Percentiles rank a stretch among this genome's conserved stretches.
phyloP scores from a whole-genome alignment of 1,284 basidiomycete species.

The Ustilago tritici region DNA sequence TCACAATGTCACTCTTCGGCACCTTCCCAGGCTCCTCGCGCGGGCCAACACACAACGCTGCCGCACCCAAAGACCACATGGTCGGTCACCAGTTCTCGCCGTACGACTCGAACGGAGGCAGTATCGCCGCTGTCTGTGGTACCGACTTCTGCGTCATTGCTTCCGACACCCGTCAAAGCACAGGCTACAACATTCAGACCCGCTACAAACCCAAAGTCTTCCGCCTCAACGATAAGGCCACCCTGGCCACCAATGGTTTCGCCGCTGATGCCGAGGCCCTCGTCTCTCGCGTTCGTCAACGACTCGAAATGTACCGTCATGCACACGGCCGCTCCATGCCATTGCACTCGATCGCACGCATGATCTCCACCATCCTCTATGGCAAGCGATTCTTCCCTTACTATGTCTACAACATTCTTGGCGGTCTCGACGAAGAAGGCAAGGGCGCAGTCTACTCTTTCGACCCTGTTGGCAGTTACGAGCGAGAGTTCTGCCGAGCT shows the following conservation, averaged over 20 bases:
- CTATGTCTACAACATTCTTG: conserved; percentile 70
- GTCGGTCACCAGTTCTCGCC: conserved; percentile 67
- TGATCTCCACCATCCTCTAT: conserved; percentile 68
- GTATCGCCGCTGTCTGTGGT: conserved; percentile 67
- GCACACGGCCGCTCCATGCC: conserved; percentile 67
- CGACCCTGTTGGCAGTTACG: conserved; percentile 68
- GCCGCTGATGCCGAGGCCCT: conserved; percentile 68
- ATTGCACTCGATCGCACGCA: conserved; percentile 65
- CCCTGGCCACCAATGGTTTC: conserved; percentile 67
- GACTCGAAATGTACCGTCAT: conserved; percentile 67
- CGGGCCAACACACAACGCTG: conserved; percentile 21
- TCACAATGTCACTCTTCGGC: conserved; percentile 46
- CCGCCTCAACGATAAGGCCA: conserved; percentile 67
- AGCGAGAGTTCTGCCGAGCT: conserved; percentile 67
- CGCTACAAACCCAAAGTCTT: conserved; percentile 70
- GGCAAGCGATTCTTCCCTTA: conserved; percentile 69
- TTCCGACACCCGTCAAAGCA: conserved; percentile 66
- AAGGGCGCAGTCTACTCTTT: conserved; percentile 68
- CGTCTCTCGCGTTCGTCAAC: conserved; percentile 59
- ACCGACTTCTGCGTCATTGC: conserved; percentile 68
- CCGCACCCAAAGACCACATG: conserved; percentile 45
- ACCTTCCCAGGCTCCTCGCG: conserved; percentile 48
- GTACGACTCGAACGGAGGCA: conserved; percentile 67
- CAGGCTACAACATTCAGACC: conserved; percentile 69
- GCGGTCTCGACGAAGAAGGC: conserved; percentile 68